These are phyloP conservation scores for Citrullus amarus DNA, from an alignment of 306 rosid genomes.

Conservation along the genomic window DNA sequence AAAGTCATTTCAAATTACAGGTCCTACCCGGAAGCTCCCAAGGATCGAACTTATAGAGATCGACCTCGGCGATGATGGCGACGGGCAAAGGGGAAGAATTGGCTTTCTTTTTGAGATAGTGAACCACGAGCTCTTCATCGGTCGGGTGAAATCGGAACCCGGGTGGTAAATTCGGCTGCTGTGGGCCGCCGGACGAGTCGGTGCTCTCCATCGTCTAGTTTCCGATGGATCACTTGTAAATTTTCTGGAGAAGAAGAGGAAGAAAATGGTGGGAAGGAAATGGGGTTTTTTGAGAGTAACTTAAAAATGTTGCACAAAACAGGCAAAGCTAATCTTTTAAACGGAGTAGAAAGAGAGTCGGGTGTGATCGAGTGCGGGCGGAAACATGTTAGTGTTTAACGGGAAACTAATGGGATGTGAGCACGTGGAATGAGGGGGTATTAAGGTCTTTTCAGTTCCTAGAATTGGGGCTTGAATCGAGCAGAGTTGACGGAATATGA, in stretches of 20 bases:
- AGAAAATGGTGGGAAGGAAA: background rate
- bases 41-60: conserved; percentile 69
- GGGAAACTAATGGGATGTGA: background rate
- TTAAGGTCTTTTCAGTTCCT: background rate
- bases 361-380: background rate
- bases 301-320: conserved; percentile 1
- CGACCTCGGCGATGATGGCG: conserved; percentile 56
- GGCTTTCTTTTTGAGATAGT: conserved; percentile 57
- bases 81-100: conserved; percentile 44
- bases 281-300: background rate
- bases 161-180: conserved; percentile 49
- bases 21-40: conserved; percentile 61
- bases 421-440: background rate
- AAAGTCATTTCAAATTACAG: too few relatives aligned
- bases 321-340: background rate
- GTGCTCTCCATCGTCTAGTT: conserved; percentile 59
- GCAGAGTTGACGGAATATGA: background rate
- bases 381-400: accelerated
- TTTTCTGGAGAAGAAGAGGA: background rate
- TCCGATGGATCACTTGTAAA: background rate
- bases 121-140: conserved; percentile 63
- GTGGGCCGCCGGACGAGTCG: conserved; percentile 55
- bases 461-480: background rate
- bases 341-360: background rate
- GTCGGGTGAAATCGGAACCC: conserved; percentile 74